Evolutionary conservation across 2,329 filamentous ascomycete genomes (phyloP), one percentile per base, ranked within the genome.

Genomic region (Diplodia sapinea): DNA sequence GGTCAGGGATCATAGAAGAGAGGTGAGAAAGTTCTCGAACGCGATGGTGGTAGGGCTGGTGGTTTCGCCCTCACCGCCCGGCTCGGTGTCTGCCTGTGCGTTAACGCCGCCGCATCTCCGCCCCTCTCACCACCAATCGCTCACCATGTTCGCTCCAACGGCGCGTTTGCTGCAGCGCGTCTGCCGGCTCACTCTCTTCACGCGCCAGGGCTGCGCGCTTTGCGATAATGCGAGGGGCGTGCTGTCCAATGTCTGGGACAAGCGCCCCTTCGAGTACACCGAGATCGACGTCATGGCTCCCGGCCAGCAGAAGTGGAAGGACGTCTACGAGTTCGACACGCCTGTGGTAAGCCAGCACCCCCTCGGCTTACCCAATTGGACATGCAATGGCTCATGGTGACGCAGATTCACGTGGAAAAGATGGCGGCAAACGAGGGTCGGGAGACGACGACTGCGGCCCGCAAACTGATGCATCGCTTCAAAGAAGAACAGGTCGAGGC

Each of bases 401-500:
- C 38, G 7, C 68, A 86, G 85, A 80, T 89, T 36, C 87, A 89
- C 73, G 80, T 94, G 69, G 88, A 88, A 80, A 89, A 86, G 55
- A 52, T 68, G 67, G 71, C 56, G 69, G 57, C 59, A 31, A 49
- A 23, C 8, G 71, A 79, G 81, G 12, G 79, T 78, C 8, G 82
- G 3, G 80, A 82, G 66, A 85, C 84, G 3, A 86, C 86, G 1
- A 83, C 84, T 6, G 82, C 87, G 69, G 88, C 89, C 1, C 79
- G 86, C 67, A 93, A 93, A 77, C 81, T 94, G 57, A 94, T 94
- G 91, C 91, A 94, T 76, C 85, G 89, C 20, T 92, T 94, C 78
- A 89, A 86, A 0, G 80, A 85, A 31, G 85, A 88, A 4, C 85
- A 93, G 68, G 86, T 94, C 2, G 82, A 87, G 69, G 83, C 82